Base-by-base conservation (phyloP, 108 stramenopile genomes). In the Chaetoceros tenuissimus region DNA sequence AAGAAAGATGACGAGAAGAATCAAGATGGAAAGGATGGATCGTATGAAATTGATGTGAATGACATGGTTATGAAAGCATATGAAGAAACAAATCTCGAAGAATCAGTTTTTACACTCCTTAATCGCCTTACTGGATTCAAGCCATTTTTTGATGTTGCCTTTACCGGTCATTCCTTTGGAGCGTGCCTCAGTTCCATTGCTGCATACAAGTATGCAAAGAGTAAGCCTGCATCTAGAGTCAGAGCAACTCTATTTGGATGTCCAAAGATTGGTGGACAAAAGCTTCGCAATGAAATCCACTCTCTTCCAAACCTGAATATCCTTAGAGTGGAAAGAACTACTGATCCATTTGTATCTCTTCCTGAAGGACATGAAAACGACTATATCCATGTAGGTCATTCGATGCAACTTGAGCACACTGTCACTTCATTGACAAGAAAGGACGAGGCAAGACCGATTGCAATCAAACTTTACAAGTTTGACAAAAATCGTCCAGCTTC, bases 121-220 rank as follows among this genome's bases (percentile, higher is more conserved):
- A 78, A 78, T 56, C 72, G 74, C 28, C 73, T 85, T 47, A 66
- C 69, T 18, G 79, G 79, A 17, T 70, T 79, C 43, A 73, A 82
- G 51, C 88, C 88, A 24, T 89, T 89, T 57, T 84, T 69, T 53
- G 84, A 89, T 53, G 71, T 84, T 30, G 75, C 75, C 57, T 81
- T 89, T 57, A 73, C 84, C 2, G 88, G 88, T 1, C 75, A 84
- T 55, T 81, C 79, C 45, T 85, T 77, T 51, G 88, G 84, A 7
- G 83, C 57, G 0, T 78, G 73, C 0, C 46, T 89, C 47, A 82
- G 84, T 19, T 84, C 80, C 3, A 54, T 89, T 53, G 84, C 68
- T 20, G 75, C 77, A 1, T 56, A 68, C 17, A 63, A 80, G 46
- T 89, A 83, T 60, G 75, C 88, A 24, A 72, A 57, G 19, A 57